phyloP scores from a whole-genome alignment of 768 basidiomycete genomes.

The Mycena sanguinolenta region DNA sequence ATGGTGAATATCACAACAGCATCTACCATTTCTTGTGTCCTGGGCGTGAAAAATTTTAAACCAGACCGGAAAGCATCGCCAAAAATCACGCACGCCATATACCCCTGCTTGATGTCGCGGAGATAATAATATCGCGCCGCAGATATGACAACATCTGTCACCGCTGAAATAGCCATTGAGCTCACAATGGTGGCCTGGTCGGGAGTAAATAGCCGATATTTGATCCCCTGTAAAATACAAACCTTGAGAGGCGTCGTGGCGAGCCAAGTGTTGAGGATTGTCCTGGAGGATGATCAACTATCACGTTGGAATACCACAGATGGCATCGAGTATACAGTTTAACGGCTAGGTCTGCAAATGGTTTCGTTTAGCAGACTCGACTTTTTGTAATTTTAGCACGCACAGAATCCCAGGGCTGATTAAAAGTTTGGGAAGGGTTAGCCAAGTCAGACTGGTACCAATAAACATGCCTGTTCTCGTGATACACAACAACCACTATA shows the following conservation, averaged over 20 bases:
- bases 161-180: neutral
- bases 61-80: neutral
- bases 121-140: conserved; percentile 29
- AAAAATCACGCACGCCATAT: conserved; percentile 3
- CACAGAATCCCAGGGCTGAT: conserved; percentile 24
- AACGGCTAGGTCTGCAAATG: neutral
- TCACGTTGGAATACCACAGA: neutral
- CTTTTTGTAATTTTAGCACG: neutral
- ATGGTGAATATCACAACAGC: conserved; percentile 25
- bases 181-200: neutral
- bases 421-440: neutral
- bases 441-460: neutral
- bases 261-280: neutral
- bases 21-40: conserved; percentile 24
- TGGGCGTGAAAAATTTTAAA: neutral
- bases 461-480: conserved; percentile 10
- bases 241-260: neutral
- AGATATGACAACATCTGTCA: conserved; percentile 28
- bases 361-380: neutral
- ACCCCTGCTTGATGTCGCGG: conserved; percentile 28
- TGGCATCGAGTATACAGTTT: conserved; percentile 2
- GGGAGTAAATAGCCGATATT: neutral
- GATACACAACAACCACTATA: conserved; percentile 1
- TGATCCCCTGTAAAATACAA: neutral
- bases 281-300: conserved; percentile 5